Evolutionary conservation across 2,329 filamentous ascomycete genomes (phyloP), one percentile per base, ranked within the genome.

Genomic region (Cladosporium sphaerospermum): DNA sequence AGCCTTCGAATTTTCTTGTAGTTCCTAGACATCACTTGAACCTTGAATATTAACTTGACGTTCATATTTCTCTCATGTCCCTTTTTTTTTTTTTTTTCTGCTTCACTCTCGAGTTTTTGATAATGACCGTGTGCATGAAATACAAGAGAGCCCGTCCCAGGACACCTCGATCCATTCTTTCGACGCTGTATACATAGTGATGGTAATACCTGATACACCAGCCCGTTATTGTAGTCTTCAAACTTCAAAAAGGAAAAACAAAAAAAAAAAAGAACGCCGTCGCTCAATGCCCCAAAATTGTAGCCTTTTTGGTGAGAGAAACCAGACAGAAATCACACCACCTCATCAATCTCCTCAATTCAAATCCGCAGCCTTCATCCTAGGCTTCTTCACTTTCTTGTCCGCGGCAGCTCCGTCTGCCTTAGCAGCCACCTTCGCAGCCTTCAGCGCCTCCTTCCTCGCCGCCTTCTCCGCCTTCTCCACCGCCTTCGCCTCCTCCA

Each of bases 381-480:
- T 53, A 32, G 50, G 16, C 49, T 57, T 61, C 43, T 53, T 55
- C 9, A 37, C 43, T 19, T 39, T 49, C 53, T 57, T 56, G 53
- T 46, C 52, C 23, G 23, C 23, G 23, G 23, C 23, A 28, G 23
- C 23, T 1, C 23, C 23, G 23, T 28, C 42, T 14, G 14, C 44
- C 52, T 54, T 56, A 33, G 43, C 43, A n/a, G 52, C 52, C 23
- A 43, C 36, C 56, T 57, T 57, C 40, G 53, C 40, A 8, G 43
- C 53, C 48, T 55, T 52, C 32, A 56, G 37, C 8, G 54, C 61
- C 40, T 54, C 57, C 46, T 58, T 61, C 32, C 54, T 44, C 44
- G 55, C 57, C 18, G 52, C 53, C 52, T 62, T 62, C 54, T 61
- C 57, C 49, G 55, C 52, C 53, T 57, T 59, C 43, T 59, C 52